These are phyloP conservation scores for Russula griseocarnosa DNA, from an alignment of 768 basidiomycete genomes.

Conservation along the genomic window DNA sequence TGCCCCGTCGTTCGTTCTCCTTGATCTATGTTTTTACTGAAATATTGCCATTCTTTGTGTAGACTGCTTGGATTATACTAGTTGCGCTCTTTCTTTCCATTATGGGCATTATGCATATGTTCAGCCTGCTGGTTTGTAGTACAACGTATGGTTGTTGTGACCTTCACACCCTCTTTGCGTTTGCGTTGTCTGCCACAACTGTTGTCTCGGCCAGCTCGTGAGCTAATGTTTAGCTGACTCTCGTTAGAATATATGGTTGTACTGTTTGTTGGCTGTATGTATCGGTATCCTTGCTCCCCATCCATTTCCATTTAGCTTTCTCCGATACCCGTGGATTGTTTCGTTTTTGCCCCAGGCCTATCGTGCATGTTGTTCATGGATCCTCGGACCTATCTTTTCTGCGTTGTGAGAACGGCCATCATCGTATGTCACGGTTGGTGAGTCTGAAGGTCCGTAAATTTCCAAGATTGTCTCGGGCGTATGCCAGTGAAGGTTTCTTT, in stretches of 20 bases:
- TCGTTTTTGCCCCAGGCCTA: constrained; percentile 38
- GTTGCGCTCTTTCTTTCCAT: neutral
- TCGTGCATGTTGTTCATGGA: constrained; percentile 21
- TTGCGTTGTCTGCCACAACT: constrained; percentile 13
- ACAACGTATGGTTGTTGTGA: constrained; percentile 13
- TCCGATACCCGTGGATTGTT: constrained; percentile 51
- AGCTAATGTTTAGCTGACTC: constrained; percentile 12
- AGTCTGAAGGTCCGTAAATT: neutral
- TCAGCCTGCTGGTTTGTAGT: constrained; percentile 9
- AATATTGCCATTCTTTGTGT: constrained; percentile 22
- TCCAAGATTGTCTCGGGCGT: too few species aligned
- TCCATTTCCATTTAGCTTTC: constrained; percentile 58
- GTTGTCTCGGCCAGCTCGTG: constrained; percentile 7
- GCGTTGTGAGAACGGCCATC: constrained; percentile 14
- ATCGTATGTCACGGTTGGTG: neutral
- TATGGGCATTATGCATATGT: neutral
- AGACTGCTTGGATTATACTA: constrained; percentile 22
- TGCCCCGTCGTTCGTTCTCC: constrained; percentile 12
- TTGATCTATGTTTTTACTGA: constrained; percentile 15
- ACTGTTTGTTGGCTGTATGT: constrained; percentile 36
- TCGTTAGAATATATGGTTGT: constrained; percentile 23
- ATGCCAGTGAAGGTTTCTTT: too few species aligned
- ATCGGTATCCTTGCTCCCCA: constrained; percentile 77
- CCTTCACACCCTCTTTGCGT: constrained; percentile 1
- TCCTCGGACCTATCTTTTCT: constrained; percentile 12